Evolutionary conservation across 192 early-diverging fungal genomes (phyloP), one percentile per base, ranked within the genome.

Genomic region (Backusella morwellensis): DNA sequence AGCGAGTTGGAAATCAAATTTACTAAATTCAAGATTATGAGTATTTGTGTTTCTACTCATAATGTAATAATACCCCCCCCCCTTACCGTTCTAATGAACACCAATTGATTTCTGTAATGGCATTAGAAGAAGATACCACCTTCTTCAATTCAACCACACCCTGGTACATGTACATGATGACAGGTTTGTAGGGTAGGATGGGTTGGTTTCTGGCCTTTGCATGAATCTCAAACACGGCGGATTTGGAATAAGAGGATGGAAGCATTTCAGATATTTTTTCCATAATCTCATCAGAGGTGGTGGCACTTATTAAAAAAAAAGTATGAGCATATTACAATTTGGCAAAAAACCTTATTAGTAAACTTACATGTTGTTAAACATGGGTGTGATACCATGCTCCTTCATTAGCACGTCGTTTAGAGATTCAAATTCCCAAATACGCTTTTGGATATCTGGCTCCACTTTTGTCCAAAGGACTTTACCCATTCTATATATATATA

Each of bases 381-480:
- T 47, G 8, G 80, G 77, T 23, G 2, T 29, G 5, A 80, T 72
- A 15, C 78, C 78, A 38, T 73, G 47, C 56, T 80, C 78, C 21
- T 78, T 73, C 47, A 80, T 47, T 12, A 81, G 41, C 0, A 86
- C 40, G 72, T 86, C 85, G 7, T 78, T 82, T 12, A 86, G 50
- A 36, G 84, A 83, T 6, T 72, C 35, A 40, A 69, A 80, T 34
- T 82, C 74, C 85, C 85, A 86, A 19, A 82, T 59, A 6, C 68
- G 44, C 44, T 63, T 35, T 38, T 44, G 40, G n/a, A 80, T 38
- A 4, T 76, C 75, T 2, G 70, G 69, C 17, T 56, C 12, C 17
- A 86, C 36, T n/a, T 86, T 76, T 4, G 26, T 38, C 76, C 83
- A 84, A 3, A 82, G 32, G 1, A 82, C 77, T 36, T 86, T 86